Base-by-base conservation (phyloP, 2,329 filamentous ascomycete species). In the Graphium sp. region DNA sequence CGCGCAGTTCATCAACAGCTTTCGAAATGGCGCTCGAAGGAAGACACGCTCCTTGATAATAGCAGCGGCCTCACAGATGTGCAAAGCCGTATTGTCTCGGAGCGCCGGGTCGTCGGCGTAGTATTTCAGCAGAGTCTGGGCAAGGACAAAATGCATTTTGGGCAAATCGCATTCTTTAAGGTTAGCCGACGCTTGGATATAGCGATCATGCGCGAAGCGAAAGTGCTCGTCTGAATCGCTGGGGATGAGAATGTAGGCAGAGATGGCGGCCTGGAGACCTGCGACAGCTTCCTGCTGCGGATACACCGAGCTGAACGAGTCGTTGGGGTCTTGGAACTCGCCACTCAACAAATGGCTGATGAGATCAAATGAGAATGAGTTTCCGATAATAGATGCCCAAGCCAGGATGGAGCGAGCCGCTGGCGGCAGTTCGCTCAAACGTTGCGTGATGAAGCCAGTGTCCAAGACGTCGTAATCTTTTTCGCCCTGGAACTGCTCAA, bases 141-240 rank as follows among this genome's bases (percentile, higher is more conserved):
- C 78, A 41, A 94, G 82, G 25, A 84, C 72, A 41, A 85, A 94
- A 49, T 94, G 84, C 85, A 94, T 94, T 40, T 79, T 78, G 13
- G 66, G 58, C 14, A 66, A 56, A 31, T 78, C 72, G 42, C 69
- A 73, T 44, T 85, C 74, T 35, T 67, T 70, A 29, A 93, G 56
- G 5, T 68, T 64, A 10, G 67, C 60, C 5, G 82, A 74, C 11
- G 81, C 82, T 44, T 79, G 73, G 28, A 84, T 65, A 42, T 91
- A 91, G 29, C 85, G 71, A 48, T 94, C 85, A 47, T 94, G 85
- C 19, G 76, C 74, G 47, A 94, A 94, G 19, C 74, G 72, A 48
- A 93, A 94, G 22, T 74, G 67, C 47, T 93, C 83, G 42, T 94
- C 87, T 2, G 74, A 74, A 36, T 89, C 81, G 13, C 78, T 81